Evolutionary conservation across 75 land plant genomes (phyloP).

Genomic region (Pinus tabuliformis): DNA sequence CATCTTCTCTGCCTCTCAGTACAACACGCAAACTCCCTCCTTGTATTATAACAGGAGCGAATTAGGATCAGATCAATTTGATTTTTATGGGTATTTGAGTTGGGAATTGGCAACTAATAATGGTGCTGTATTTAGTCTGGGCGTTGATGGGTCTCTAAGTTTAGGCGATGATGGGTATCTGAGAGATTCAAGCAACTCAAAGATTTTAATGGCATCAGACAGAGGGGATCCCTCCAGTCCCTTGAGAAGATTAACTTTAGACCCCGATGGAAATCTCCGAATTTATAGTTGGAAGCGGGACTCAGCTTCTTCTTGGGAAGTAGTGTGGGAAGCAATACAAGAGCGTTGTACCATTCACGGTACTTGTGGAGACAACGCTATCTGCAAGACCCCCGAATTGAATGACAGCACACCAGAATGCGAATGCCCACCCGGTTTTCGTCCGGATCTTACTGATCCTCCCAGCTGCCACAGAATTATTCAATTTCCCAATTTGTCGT

Average conservation of each 20-base stretch:
- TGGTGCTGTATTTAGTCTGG: too few relatives aligned
- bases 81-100: too few relatives aligned
- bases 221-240: neutral
- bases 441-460: neutral
- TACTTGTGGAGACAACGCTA: conserved; percentile 29
- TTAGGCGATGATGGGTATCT: too few relatives aligned
- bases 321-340: conserved; percentile 27
- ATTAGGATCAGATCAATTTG: too few relatives aligned
- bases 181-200: too few relatives aligned
- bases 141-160: too few relatives aligned
- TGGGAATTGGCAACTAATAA: too few relatives aligned
- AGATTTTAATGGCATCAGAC: conserved; percentile 1
- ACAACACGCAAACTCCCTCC: too few relatives aligned
- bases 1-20: neutral
- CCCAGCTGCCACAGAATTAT: neutral
- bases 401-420: conserved; percentile 8
- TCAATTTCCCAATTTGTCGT: neutral
- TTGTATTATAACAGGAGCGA: too few relatives aligned
- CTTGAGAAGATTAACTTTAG: conserved; percentile 31
- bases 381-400: conserved; percentile 15
- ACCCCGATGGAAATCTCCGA: conserved; percentile 39
- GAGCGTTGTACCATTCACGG: conserved; percentile 38
- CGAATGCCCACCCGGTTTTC: conserved; percentile 36
- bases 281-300: conserved; percentile 25
- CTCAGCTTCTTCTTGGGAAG: neutral